A percentile compares a stretch with the other conserved stretches of the same genome.
These are phyloP conservation scores for Trichocladium antarcticum DNA, from an alignment of 495 filamentous ascomycete genomes.

Conservation along the genomic window DNA sequence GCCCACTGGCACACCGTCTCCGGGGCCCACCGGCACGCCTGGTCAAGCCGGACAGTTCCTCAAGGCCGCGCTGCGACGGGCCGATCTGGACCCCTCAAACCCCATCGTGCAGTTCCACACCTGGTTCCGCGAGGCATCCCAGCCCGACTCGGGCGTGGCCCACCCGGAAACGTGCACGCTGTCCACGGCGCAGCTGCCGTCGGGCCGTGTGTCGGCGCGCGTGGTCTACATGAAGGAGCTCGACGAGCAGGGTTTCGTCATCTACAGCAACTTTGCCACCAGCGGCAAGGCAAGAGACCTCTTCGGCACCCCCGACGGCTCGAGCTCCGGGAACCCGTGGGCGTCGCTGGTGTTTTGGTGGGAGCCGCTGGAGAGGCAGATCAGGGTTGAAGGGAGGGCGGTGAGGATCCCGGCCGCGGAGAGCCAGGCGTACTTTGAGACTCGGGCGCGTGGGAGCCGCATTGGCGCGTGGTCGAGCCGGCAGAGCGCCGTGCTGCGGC, in stretches of 20 bases:
- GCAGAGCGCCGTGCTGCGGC: slow-evolving; percentile 64
- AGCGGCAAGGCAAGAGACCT: slow-evolving; percentile 58
- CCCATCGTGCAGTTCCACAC: slow-evolving; percentile 74
- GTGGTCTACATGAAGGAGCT: slow-evolving; percentile 88
- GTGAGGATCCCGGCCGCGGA: slow-evolving; percentile 59
- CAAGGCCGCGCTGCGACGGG: slow-evolving; percentile 37
- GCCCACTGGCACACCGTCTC: slow-evolving; percentile 23
- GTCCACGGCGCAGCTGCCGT: slow-evolving; percentile 76
- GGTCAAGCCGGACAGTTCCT: slow-evolving; percentile 54
- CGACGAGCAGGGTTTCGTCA: slow-evolving; percentile 67
- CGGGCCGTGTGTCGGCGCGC: slow-evolving; percentile 71
- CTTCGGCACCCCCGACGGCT: slow-evolving; percentile 19
- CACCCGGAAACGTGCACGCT: slow-evolving; percentile 70
- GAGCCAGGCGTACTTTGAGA: slow-evolving; percentile 80
- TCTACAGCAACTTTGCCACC: slow-evolving; percentile 88
- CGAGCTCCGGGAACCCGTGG: slow-evolving; percentile 45
- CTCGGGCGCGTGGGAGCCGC: slow-evolving; percentile 63
- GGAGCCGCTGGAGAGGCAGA: slow-evolving; percentile 66
- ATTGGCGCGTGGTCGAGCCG: slow-evolving; percentile 89
- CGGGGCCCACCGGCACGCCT: slow-evolving; percentile 15
- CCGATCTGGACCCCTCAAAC: slow-evolving; percentile 40
- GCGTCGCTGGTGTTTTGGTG: slow-evolving; percentile 70
- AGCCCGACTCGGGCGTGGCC: slow-evolving; percentile 40
- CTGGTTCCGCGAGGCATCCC: slow-evolving; percentile 69
- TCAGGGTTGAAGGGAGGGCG: slow-evolving; percentile 67